A percentile compares a stretch with the other conserved stretches of the same genome.
phyloP scores from a whole-genome alignment of 1,284 basidiomycete species.

The Neotropicomus parvogracilis region DNA sequence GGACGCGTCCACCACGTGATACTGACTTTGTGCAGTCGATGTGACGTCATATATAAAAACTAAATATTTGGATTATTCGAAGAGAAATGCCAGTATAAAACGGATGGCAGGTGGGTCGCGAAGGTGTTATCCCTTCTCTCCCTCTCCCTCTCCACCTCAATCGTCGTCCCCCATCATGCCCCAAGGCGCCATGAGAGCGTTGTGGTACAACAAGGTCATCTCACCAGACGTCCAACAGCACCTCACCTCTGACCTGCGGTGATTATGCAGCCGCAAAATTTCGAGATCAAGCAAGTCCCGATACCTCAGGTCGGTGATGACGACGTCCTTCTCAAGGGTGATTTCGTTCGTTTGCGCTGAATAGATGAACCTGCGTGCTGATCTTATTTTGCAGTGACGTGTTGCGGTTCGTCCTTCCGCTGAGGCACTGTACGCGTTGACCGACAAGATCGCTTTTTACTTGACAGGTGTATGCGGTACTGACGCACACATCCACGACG shows the following conservation, averaged over 20 bases:
- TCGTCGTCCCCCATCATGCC: slow-evolving; percentile 23
- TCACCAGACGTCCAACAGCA: neutral
- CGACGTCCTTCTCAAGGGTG: slow-evolving; percentile 61
- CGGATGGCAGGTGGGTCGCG: slow-evolving; percentile 3
- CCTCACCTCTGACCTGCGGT: slow-evolving; percentile 11
- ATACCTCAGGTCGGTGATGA: slow-evolving; percentile 54
- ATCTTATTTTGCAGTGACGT: slow-evolving; percentile 36
- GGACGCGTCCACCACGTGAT: too few species aligned
- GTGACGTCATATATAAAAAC: slow-evolving; percentile 27
- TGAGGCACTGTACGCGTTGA: neutral
- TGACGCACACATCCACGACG: slow-evolving; percentile 73
- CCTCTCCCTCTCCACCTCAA: neutral
- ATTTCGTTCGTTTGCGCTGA: neutral
- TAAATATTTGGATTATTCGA: slow-evolving; percentile 4
- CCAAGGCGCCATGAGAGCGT: slow-evolving; percentile 33
- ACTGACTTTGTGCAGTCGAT: too few species aligned
- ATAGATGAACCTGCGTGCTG: slow-evolving; percentile 1
- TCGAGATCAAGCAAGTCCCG: slow-evolving; percentile 52
- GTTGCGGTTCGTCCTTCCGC: slow-evolving; percentile 40
- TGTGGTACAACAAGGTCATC: slow-evolving; percentile 33
- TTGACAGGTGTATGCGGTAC: slow-evolving; percentile 67
- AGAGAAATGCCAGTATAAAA: slow-evolving; percentile 25
- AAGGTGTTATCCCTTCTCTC: slow-evolving; percentile 3
- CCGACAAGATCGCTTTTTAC: neutral
- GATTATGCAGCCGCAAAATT: slow-evolving; percentile 39